Percentiles rank a stretch among this genome's conserved stretches.
Evolutionary conservation across 2,329 filamentous ascomycete genomes (phyloP).

Genomic region (Pestalotiopsis sp.): DNA sequence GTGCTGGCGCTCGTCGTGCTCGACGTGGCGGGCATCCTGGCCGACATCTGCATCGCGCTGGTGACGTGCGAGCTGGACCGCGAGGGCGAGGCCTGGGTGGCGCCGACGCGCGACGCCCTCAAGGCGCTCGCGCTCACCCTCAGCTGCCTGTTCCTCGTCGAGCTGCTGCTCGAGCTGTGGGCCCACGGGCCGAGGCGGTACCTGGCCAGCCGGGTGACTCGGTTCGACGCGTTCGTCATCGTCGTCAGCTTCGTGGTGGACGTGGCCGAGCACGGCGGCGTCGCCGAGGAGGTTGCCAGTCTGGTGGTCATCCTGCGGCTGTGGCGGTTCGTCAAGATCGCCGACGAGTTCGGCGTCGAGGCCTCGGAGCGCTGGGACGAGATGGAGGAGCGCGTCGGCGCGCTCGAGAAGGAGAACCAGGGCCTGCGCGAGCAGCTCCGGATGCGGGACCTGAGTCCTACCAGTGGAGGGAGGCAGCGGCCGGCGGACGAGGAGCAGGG

Average conservation of each 20-base stretch:
- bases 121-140: conserved; percentile 59
- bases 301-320: conserved; percentile 70
- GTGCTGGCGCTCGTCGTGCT: conserved; percentile 46
- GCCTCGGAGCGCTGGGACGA: conserved; percentile 65
- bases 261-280: conserved; percentile 55
- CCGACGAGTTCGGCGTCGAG: conserved; percentile 67
- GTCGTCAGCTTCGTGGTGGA: conserved; percentile 64
- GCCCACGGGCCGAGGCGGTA: conserved; percentile 66
- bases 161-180: conserved; percentile 61
- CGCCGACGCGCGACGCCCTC: conserved; percentile 39
- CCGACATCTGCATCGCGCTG: conserved; percentile 50
- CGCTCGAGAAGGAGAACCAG: conserved; percentile 51
- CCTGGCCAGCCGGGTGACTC: conserved; percentile 61
- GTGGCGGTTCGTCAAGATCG: conserved; percentile 72
- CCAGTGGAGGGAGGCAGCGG: not conserved
- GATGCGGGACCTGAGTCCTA: not conserved
- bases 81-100: conserved; percentile 44
- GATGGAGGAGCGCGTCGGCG: conserved; percentile 53
- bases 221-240: conserved; percentile 67
- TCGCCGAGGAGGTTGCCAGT: conserved; percentile 63
- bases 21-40: conserved; percentile 47
- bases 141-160: conserved; percentile 66
- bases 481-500: not conserved
- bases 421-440: conserved; percentile 28
- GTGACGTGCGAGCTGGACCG: conserved; percentile 49